Conservation (phyloP, 805 yeast species). For the Metschnikowia vanudenii region DNA sequence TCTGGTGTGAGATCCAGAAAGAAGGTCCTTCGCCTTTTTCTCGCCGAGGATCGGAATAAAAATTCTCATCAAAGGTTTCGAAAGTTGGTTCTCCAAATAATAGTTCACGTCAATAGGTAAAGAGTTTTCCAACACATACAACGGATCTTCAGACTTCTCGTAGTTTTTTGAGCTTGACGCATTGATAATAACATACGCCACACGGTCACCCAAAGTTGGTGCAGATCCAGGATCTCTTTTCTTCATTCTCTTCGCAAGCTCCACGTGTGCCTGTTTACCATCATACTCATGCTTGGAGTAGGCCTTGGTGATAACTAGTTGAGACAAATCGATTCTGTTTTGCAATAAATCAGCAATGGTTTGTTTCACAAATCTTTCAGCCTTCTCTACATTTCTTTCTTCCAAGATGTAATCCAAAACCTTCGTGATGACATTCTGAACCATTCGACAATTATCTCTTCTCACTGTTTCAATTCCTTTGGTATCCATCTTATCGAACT, state of each 20-base stretch:
- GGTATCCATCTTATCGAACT: conserved; percentile 94
- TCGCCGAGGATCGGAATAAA: conserved; percentile 95
- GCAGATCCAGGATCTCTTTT: conserved; percentile 98
- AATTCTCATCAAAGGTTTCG: conserved; percentile 90
- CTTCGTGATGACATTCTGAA: conserved; percentile 90
- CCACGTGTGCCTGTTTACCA: conserved; percentile 96
- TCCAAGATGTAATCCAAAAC: conserved; percentile 83
- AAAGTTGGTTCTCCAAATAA: conserved; percentile 86
- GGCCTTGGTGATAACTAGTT: conserved; percentile 90
- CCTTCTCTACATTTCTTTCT: conserved; percentile 81
- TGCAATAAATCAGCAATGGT: conserved; percentile 89
- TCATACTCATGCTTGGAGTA: conserved; percentile 87
- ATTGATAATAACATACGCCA: conserved; percentile 86
- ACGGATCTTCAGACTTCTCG: conserved; percentile 96
- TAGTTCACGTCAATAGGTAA: conserved; percentile 93
- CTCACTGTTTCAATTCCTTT: conserved; percentile 98
- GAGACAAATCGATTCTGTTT: conserved; percentile 88
- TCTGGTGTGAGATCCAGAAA: conserved; percentile 83
- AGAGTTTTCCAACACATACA: conserved; percentile 87
- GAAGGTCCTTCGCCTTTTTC: conserved; percentile 69
- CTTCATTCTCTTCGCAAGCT: conserved; percentile 91
- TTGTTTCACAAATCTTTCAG: conserved; percentile 79
- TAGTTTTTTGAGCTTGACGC: conserved; percentile 84
- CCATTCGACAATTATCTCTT: conserved; percentile 94
- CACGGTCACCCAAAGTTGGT: conserved; percentile 95